Evolutionary conservation across 1,284 basidiomycete genomes (phyloP).

Genomic region (Fomitopsis schrenkii): DNA sequence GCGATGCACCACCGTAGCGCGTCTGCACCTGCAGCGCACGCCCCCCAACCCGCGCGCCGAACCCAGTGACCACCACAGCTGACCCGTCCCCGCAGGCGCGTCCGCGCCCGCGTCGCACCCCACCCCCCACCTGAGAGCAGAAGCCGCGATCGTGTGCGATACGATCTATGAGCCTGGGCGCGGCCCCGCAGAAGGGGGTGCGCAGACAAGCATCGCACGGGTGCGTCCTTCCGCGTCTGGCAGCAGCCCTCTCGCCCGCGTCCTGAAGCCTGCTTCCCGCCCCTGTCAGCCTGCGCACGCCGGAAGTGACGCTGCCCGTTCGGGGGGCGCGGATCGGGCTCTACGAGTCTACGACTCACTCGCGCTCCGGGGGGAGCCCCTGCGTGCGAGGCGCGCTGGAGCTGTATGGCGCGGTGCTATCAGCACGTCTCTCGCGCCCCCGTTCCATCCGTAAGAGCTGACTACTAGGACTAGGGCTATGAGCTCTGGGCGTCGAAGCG

Average conservation of each 20-base stretch:
- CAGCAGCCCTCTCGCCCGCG: background rate
- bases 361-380: background rate
- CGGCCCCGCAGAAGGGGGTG: slow-evolving; percentile 1
- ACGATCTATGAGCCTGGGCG: background rate
- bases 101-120: background rate
- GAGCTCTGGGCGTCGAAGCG: background rate
- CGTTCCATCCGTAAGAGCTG: background rate
- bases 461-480: background rate
- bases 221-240: background rate
- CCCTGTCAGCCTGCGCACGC: background rate
- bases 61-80: background rate
- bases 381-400: background rate
- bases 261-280: background rate
- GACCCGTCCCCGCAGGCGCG: background rate
- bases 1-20: background rate
- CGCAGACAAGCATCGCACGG: background rate
- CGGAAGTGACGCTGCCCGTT: background rate
- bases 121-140: background rate
- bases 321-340: background rate
- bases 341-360: background rate
- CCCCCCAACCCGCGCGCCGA: background rate
- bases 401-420: background rate
- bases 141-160: background rate
- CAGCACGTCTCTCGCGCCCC: background rate
- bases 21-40: background rate